A percentile compares a stretch with the other conserved stretches of the same genome.
Conservation (phyloP, 495 filamentous ascomycete genomes). For the Margaritispora aquatica region DNA sequence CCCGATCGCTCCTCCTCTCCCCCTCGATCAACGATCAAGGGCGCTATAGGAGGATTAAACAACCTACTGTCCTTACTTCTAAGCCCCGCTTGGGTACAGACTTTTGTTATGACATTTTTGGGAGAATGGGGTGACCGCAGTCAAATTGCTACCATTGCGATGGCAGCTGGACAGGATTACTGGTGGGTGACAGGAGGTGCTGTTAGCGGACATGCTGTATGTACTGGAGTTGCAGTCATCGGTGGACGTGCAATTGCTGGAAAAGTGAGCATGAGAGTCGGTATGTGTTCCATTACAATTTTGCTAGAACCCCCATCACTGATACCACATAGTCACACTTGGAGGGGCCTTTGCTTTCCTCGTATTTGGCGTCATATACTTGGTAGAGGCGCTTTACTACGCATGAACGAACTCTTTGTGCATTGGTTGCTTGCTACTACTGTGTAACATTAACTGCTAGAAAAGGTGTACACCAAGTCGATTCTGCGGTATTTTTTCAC, state of each 20-base stretch:
- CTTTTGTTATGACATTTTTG: slow-evolving; percentile 97
- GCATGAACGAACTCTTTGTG: slow-evolving; percentile 2
- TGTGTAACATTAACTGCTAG: slow-evolving; percentile 15
- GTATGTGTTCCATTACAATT: slow-evolving; percentile 51
- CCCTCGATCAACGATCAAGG: slow-evolving; percentile 28
- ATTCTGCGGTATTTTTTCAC: not conserved
- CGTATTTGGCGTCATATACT: slow-evolving; percentile 84
- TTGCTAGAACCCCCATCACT: slow-evolving; percentile 16
- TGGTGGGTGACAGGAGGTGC: slow-evolving; percentile 98
- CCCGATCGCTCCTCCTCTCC: slow-evolving; percentile 42
- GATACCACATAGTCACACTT: slow-evolving; percentile 65
- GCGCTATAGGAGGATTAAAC: slow-evolving; percentile 54
- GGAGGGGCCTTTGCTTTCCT: slow-evolving; percentile 92
- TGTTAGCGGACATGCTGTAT: slow-evolving; percentile 77
- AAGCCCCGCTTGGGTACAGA: slow-evolving; percentile 97
- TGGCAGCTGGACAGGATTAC: slow-evolving; percentile 97
- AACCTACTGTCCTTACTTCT: slow-evolving; percentile 85
- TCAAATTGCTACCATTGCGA: slow-evolving; percentile 97
- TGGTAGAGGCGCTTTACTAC: slow-evolving; percentile 70
- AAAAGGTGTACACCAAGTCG: slow-evolving; percentile 2
- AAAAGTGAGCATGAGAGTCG: slow-evolving; percentile 89
- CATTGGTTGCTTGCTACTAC: not conserved
- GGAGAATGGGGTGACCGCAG: slow-evolving; percentile 98
- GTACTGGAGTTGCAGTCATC: slow-evolving; percentile 88
- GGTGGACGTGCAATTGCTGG: slow-evolving; percentile 91